Percentiles rank a stretch among this genome's conserved stretches.
Evolutionary conservation across 208 protist genomes (phyloP).

Genomic region (Acanthamoeba divionensis): DNA sequence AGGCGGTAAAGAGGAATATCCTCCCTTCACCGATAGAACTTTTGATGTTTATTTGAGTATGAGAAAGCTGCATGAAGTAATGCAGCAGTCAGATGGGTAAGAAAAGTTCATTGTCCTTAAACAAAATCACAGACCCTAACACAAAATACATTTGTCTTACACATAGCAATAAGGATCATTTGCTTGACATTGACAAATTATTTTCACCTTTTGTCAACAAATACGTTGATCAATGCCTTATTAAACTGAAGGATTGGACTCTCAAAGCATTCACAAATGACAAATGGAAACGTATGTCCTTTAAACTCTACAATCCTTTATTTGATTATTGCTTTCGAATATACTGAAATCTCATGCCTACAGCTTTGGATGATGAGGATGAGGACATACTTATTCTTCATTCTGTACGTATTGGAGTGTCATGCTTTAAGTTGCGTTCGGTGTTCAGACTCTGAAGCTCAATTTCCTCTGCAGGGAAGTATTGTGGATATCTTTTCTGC

Average conservation of each 20-base stretch:
- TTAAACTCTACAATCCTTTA: no score
- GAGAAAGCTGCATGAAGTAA: conserved; percentile 2
- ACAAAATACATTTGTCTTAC: no score
- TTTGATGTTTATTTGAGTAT: conserved; percentile 33
- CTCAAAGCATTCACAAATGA: conserved; percentile 29
- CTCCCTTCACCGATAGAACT: conserved; percentile 7
- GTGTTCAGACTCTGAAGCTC: no score
- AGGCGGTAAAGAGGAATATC: conserved; percentile 20
- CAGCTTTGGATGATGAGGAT: not conserved
- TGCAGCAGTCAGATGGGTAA: not conserved
- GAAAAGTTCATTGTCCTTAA: no score
- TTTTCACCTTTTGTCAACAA: conserved; percentile 21
- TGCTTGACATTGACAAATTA: conserved; percentile 25
- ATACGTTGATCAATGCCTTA: not conserved
- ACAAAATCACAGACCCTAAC: no score
- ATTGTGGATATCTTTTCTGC: not conserved
- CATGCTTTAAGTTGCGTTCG: no score
- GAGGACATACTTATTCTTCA: conserved; percentile 27
- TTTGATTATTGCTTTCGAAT: no score
- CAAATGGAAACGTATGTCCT: not conserved
- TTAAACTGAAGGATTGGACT: conserved; percentile 28
- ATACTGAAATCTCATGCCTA: no score
- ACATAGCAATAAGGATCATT: not conserved
- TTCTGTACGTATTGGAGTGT: not conserved
- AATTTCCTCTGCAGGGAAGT: not conserved